phyloP scores from a whole-genome alignment of 169 alveolate species.

The Perkinsus chesapeaki region DNA sequence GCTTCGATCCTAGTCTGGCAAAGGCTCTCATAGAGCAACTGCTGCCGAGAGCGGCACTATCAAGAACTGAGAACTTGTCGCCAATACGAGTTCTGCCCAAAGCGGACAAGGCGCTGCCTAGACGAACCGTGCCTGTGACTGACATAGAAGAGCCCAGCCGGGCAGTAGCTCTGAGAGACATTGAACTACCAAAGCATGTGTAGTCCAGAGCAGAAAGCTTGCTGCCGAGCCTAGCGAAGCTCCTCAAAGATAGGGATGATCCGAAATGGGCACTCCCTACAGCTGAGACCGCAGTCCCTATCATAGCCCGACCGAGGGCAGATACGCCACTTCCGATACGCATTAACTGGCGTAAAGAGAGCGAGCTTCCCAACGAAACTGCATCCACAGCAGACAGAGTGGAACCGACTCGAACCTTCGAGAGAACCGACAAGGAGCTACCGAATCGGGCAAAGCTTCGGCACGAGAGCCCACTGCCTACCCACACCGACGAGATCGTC shows the following conservation, averaged over 20 bases:
- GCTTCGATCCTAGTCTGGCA: not conserved
- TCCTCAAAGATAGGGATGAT: not conserved
- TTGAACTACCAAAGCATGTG: not conserved
- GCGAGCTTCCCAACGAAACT: not conserved
- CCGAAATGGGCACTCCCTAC: not conserved
- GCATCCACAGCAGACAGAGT: not conserved
- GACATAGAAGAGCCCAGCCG: not conserved
- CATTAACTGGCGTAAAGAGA: not conserved
- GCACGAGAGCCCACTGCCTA: not conserved
- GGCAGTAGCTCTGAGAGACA: not conserved
- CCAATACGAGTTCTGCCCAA: not conserved
- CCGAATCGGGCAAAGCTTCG: conserved; percentile 1
- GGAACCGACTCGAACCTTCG: not conserved
- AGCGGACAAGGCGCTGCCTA: not conserved
- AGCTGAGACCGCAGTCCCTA: not conserved
- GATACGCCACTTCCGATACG: not conserved
- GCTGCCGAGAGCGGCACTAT: not conserved
- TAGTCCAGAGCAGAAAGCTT: not conserved
- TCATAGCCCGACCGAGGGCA: not conserved
- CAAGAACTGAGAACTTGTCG: not conserved
- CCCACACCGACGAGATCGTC: not conserved
- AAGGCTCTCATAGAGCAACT: not conserved
- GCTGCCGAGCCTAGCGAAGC: not conserved
- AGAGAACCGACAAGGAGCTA: not conserved
- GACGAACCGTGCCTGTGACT: not conserved